These are phyloP conservation scores for Pichia cabralensis DNA, from an alignment of 805 yeast genomes.

Conservation along the genomic window DNA sequence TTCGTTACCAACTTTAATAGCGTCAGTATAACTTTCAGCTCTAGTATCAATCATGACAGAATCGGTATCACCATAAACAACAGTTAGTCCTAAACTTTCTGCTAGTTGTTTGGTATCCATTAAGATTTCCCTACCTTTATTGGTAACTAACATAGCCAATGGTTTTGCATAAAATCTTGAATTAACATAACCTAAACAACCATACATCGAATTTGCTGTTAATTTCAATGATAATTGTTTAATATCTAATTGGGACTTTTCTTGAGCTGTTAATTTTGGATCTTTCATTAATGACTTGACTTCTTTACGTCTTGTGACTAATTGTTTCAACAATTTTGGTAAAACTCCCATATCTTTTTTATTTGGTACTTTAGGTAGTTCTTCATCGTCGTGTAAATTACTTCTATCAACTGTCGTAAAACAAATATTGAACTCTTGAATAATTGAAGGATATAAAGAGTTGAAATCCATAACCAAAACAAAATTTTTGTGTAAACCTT, in stretches of 20 bases:
- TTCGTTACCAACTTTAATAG: conserved; percentile 71
- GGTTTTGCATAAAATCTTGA: conserved; percentile 95
- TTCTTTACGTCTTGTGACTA: conserved; percentile 86
- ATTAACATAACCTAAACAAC: conserved; percentile 87
- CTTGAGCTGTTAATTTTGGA: conserved; percentile 51
- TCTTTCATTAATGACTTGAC: conserved; percentile 80
- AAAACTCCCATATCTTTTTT: conserved; percentile 65
- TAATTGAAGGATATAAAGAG: conserved; percentile 92
- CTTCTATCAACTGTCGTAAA: conserved; percentile 86
- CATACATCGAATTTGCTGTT: conserved; percentile 99
- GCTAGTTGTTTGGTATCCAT: conserved; percentile 91
- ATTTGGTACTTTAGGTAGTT: conserved; percentile 58
- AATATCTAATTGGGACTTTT: conserved; percentile 80
- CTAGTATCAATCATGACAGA: conserved; percentile 98
- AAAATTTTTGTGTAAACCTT: conserved; percentile 83
- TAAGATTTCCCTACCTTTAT: conserved; percentile 90
- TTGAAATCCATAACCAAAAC: conserved; percentile 96
- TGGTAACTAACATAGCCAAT: conserved; percentile 89
- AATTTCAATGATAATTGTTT: conserved; percentile 92
- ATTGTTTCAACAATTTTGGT: conserved; percentile 71
- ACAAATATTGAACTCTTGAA: conserved; percentile 94
- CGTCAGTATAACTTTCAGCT: conserved; percentile 55
- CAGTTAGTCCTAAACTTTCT: conserved; percentile 70
- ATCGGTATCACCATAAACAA: conserved; percentile 97
- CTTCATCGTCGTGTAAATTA: conserved; percentile 38